Evolutionary conservation across 768 basidiomycete genomes (phyloP), one percentile per base, ranked within the genome.

Genomic region (Aureoboletus auriporus): DNA sequence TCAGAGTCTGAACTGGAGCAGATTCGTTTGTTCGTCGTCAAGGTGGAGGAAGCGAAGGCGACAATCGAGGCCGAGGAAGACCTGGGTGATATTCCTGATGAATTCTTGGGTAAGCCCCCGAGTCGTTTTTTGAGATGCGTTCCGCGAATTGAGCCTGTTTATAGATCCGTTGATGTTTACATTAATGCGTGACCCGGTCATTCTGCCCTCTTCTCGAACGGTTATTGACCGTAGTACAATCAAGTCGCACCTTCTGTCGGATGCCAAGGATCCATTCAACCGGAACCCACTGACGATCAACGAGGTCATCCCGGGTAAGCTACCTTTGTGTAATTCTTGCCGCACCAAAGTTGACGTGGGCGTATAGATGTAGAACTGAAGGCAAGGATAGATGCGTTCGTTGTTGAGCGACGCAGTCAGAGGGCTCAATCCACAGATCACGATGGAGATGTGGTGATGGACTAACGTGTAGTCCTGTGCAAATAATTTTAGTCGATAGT

Each of bases 231-330:
- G 89, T 20, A 75, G 87, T 2, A 97, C 94, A 2, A 98, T 99
- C 73, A 95, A 95, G 60, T 88, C 93, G 1, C 93, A 96, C 65
- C 71, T 97, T 31, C 72, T 99, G 16, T 95, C 93, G 0, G 94
- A 96, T 59, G 69, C 84, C 14, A 89, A 83, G 45, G 96, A 99
- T 67, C 96, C 96, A 1, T 99, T 98, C 79, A 99, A 97, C 68
- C 85, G 96, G 27, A 72, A 76, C 30, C 91, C 95, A 2, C 72
- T 96, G 26, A 67, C 73, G 9, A 81, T 93, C 53, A 87, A 86
- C 46, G 88, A 94, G 10, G 84, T 94, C 12, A 64, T 83, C 49
- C 80, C 90, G 26, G 69, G 93, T 92, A 58, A 55, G 83, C 69
- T 8, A n/a, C 41, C 10, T n/a, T 13, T 38, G 13, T 35, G 26